These are phyloP conservation scores for Aspergillus panamensis DNA, from an alignment of 495 filamentous ascomycete species.

Conservation along the genomic window DNA sequence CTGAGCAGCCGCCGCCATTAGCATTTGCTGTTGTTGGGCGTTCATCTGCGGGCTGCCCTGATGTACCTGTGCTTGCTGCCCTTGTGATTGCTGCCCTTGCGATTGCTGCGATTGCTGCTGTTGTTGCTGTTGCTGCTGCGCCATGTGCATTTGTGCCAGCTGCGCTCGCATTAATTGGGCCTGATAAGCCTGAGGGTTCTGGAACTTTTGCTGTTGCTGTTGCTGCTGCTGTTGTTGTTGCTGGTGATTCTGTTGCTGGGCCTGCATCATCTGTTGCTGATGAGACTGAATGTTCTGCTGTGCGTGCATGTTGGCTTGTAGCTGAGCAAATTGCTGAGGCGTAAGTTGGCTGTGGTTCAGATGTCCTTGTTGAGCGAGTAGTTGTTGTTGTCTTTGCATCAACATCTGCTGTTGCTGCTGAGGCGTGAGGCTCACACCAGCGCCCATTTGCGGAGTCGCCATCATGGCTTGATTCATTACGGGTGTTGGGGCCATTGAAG, in stretches of 20 bases:
- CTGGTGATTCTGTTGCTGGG: slow-evolving; percentile 41
- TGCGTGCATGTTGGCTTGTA: slow-evolving; percentile 45
- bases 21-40: slow-evolving; percentile 40
- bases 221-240: slow-evolving; percentile 29
- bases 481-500: slow-evolving; percentile 55
- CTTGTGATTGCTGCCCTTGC: slow-evolving; percentile 23
- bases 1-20: slow-evolving; percentile 43
- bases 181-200: slow-evolving; percentile 48
- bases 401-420: slow-evolving; percentile 46
- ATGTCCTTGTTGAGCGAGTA: slow-evolving; percentile 48
- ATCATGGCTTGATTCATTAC: slow-evolving; percentile 55
- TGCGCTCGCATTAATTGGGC: slow-evolving; percentile 42
- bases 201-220: slow-evolving; percentile 22
- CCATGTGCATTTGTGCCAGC: slow-evolving; percentile 40
- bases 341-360: slow-evolving; percentile 42
- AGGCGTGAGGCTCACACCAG: slow-evolving; percentile 37
- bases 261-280: slow-evolving; percentile 43
- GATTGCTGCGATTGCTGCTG: slow-evolving; percentile 36
- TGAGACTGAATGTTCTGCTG: slow-evolving; percentile 54
- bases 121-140: slow-evolving; percentile 24
- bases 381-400: slow-evolving; percentile 47
- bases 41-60: slow-evolving; percentile 36
- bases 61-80: slow-evolving; percentile 35
- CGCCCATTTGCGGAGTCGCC: slow-evolving; percentile 39
- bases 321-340: slow-evolving; percentile 44